Base-by-base conservation (phyloP, 495 filamentous ascomycete genomes). In the Glutinoglossum americanum region DNA sequence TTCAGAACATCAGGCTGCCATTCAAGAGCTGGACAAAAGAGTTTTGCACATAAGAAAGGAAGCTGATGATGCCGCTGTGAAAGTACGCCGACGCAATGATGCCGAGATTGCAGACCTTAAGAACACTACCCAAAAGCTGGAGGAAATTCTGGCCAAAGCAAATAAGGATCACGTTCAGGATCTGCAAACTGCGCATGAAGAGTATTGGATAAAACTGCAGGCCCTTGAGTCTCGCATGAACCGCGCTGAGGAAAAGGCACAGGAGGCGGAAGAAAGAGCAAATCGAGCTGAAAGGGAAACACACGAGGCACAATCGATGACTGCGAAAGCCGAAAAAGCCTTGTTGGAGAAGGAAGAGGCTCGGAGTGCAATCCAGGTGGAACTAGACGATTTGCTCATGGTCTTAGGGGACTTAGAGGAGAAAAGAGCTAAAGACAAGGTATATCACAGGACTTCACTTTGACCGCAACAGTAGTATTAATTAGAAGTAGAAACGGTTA, bases 391-490 rank as follows among this genome's bases (percentile, higher is more conserved):
- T 68, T 72, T 94, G 62, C 70, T 94, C 39, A 84, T 92, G 73
- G 81, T 94, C 33, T 84, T 94, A 67, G 83, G 78, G n/a, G 87
- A 94, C 63, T 62, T 92, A n/a, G 87, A 94, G 67, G 83, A 89
- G 54, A 93, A 90, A 73, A 73, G 82, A 59, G 72, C 75, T 10
- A 79, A 79, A 58, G 88, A 92, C 64, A 92, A 89, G 79, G 85
- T 87, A 73, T 64, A 74, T 72, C 56, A 60, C 28, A 11, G 33
- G 28, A 23, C 17, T 7, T 55, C 49, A 25, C 19, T 30, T 55
- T 62, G 39, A 33, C 27, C 25, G 21, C 19, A 57, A 7, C 10
- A 15, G 10, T 5, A 1, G 30, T 13, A 67, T 65, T 70, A 63
- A 71, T 65, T 62, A 57, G 25, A 33, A 59, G 13, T 61, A 80